Evolutionary conservation across 2,329 filamentous ascomycete genomes (phyloP).

Genomic region (Ampelomyces quisqualis): DNA sequence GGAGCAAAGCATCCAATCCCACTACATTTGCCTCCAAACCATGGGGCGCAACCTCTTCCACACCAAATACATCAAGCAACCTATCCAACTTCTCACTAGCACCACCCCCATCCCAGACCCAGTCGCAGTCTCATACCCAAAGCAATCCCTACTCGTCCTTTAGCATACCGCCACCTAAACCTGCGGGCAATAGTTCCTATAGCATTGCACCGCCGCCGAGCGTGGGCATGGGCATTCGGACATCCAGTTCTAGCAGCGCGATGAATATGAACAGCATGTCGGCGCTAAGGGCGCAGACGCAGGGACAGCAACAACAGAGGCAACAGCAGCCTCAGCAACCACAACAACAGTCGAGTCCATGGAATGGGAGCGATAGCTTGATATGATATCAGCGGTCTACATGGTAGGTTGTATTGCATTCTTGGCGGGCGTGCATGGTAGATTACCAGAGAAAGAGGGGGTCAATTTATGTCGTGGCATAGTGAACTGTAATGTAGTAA

Average conservation of each 20-base stretch:
- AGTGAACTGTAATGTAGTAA: no score
- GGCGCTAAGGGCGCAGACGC: conserved; percentile 27
- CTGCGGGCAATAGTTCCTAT: conserved; percentile 18
- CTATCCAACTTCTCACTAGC: conserved; percentile 55
- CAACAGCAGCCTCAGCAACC: conserved; percentile 23
- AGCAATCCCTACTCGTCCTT: conserved; percentile 39
- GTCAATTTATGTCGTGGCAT: not conserved
- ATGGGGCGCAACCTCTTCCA: conserved; percentile 26
- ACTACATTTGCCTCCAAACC: conserved; percentile 19
- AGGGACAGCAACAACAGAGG: conserved; percentile 23
- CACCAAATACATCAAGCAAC: conserved; percentile 13
- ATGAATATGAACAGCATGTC: conserved; percentile 33
- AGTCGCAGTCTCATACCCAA: conserved; percentile 17
- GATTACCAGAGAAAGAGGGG: not conserved
- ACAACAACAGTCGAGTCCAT: conserved; percentile 15
- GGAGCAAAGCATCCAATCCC: conserved; percentile 30
- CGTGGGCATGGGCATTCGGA: conserved; percentile 16
- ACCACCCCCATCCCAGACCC: conserved; percentile 38
- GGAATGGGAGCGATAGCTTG: conserved; percentile 32
- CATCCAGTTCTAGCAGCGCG: conserved; percentile 26
- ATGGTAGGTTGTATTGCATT: no score
- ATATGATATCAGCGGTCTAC: conserved; percentile 18
- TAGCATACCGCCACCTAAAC: conserved; percentile 43
- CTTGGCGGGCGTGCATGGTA: not conserved
- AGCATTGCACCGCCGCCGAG: conserved; percentile 33